Evolutionary conservation across 345 rosid species (phyloP).

Genomic region (Anacardium occidentale): DNA sequence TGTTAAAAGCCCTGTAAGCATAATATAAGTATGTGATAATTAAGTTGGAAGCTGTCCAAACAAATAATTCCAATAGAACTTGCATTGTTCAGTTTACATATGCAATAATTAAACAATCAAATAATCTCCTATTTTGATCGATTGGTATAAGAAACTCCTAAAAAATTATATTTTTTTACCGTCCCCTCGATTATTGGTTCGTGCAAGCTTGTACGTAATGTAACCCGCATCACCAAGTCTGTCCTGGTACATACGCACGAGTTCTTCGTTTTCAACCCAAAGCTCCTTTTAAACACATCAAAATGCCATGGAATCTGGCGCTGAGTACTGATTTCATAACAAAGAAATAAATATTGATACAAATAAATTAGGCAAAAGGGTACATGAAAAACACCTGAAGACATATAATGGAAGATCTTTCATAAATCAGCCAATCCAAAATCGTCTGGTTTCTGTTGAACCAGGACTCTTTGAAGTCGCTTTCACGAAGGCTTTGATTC

Average conservation of each 20-base stretch:
- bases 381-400: conserved; percentile 59
- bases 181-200: conserved; percentile 95
- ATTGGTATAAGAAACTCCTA: background rate
- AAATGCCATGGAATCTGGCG: background rate
- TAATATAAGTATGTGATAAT: conserved; percentile 3
- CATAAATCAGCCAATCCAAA: conserved; percentile 73
- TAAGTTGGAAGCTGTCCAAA: background rate
- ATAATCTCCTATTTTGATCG: background rate
- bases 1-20: conserved; percentile 61
- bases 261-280: conserved; percentile 90
- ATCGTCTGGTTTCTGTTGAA: conserved; percentile 55
- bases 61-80: background rate
- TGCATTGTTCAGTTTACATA: conserved; percentile 6
- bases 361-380: background rate
- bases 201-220: conserved; percentile 65
- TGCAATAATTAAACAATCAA: background rate
- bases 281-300: conserved; percentile 55
- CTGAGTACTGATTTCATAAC: background rate
- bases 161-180: conserved; percentile 36
- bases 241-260: conserved; percentile 77
- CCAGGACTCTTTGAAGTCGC: conserved; percentile 58
- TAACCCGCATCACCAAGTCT: conserved; percentile 87
- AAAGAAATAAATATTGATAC: background rate
- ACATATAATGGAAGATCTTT: conserved; percentile 84
- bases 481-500: conserved; percentile 68